Evolutionary conservation across 306 rosid genomes (phyloP).

Genomic region (Herpetospermum pedunculosum): DNA sequence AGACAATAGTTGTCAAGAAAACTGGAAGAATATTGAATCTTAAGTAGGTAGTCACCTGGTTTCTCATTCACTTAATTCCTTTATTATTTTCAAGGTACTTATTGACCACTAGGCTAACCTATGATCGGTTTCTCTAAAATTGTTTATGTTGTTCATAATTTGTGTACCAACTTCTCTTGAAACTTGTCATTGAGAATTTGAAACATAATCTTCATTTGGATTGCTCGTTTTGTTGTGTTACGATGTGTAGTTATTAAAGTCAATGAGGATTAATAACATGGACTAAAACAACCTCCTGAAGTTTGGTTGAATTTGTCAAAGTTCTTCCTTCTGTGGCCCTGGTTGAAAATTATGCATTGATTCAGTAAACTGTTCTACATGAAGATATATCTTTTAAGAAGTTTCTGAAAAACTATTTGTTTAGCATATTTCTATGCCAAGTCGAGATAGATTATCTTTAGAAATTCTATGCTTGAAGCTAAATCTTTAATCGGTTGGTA

Average conservation of each 20-base stretch:
- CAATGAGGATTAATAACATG: not conserved
- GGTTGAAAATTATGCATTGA: not conserved
- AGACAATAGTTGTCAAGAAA: no score
- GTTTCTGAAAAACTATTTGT: not conserved
- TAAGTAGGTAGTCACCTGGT: no score
- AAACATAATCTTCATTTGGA: not conserved
- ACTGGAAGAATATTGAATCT: no score
- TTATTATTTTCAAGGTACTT: no score
- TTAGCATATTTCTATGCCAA: not conserved
- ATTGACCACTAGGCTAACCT: no score
- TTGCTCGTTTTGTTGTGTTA: not conserved
- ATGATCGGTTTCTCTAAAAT: not conserved
- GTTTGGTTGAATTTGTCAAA: not conserved
- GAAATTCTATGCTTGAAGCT: not conserved
- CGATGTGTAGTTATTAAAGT: not conserved
- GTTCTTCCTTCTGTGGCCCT: not conserved
- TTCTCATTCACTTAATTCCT: no score
- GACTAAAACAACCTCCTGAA: not conserved
- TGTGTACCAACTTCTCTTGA: not conserved
- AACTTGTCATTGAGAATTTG: not conserved
- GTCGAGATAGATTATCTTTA: not conserved
- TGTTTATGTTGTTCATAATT: not conserved
- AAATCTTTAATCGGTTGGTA: not conserved
- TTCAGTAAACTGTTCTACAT: not conserved
- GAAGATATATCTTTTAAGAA: not conserved